Conservation (phyloP, 148 eudicot genomes). For the Suaeda aralocaspica region DNA sequence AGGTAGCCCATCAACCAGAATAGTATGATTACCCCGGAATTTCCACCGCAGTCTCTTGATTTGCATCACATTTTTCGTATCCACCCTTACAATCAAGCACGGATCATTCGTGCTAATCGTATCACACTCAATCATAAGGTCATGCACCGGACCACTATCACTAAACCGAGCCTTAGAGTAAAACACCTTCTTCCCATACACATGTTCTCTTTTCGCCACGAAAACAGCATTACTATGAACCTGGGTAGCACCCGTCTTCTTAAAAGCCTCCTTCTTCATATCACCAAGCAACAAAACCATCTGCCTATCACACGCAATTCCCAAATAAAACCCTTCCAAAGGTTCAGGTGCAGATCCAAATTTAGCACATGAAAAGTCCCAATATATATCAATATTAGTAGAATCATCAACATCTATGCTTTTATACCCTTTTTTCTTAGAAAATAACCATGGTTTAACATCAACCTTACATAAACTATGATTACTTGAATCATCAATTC, state of each 20-base stretch:
- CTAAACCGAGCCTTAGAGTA: conserved; percentile 41
- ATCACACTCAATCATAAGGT: conserved; percentile 54
- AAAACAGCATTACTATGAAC: conserved; percentile 34
- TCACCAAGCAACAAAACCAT: conserved; percentile 56
- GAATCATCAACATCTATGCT: conserved; percentile 46
- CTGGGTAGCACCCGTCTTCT: conserved; percentile 42
- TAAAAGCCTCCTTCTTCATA: conserved; percentile 56
- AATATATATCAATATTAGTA: conserved; percentile 48
- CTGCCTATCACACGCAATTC: conserved; percentile 44
- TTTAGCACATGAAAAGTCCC: conserved; percentile 57
- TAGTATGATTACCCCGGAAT: conserved; percentile 55
- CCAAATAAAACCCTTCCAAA: conserved; percentile 48
- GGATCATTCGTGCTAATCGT: conserved; percentile 41
- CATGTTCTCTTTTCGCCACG: conserved; percentile 45
- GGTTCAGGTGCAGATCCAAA: conserved; percentile 64
- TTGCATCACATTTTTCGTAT: conserved; percentile 48
- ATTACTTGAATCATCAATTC: conserved; percentile 50
- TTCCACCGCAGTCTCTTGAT: conserved; percentile 56
- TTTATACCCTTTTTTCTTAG: conserved; percentile 59
- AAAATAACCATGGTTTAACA: conserved; percentile 59
- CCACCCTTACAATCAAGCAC: conserved; percentile 45
- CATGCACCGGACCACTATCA: conserved; percentile 41
- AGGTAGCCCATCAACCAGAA: conserved; percentile 48
- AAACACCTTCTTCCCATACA: conserved; percentile 54
- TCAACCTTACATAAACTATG: conserved; percentile 54